These are phyloP conservation scores for Podaxis sp. DNA, from an alignment of 768 basidiomycete species.

Conservation along the genomic window DNA sequence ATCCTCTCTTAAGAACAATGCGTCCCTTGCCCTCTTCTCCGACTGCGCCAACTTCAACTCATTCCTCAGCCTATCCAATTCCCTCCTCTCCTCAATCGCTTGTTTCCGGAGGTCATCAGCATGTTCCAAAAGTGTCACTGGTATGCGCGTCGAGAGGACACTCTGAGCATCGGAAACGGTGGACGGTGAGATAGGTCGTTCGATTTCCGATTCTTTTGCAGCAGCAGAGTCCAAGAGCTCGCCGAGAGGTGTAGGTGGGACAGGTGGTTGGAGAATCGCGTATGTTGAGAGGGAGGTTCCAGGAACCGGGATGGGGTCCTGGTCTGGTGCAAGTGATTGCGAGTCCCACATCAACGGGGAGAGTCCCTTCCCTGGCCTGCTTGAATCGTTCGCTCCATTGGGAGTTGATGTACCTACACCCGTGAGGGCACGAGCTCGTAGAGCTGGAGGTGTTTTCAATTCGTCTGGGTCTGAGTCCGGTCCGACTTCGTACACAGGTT, in stretches of 20 bases:
- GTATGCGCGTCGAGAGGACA: conserved; percentile 31
- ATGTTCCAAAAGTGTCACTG: conserved; percentile 27
- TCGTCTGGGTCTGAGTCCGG: conserved; percentile 8
- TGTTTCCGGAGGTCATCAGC: conserved; percentile 38
- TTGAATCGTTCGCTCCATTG: not conserved
- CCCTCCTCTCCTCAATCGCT: conserved; percentile 37
- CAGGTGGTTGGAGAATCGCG: conserved; percentile 13
- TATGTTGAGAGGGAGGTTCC: conserved; percentile 5
- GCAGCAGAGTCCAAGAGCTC: not conserved
- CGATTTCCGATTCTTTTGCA: conserved; percentile 13
- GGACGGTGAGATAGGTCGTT: conserved; percentile 9
- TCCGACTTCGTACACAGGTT: not conserved
- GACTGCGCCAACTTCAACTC: conserved; percentile 27
- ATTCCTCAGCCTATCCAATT: conserved; percentile 24
- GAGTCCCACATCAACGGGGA: conserved; percentile 18
- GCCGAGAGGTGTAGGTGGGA: conserved; percentile 4
- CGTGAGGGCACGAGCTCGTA: not conserved
- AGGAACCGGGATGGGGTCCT: conserved; percentile 1
- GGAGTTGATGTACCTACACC: not conserved
- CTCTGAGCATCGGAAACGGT: conserved; percentile 20
- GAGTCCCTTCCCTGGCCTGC: conserved; percentile 6
- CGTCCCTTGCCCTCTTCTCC: conserved; percentile 34
- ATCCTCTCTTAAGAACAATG: conserved; percentile 36
- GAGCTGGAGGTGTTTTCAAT: conserved; percentile 19
- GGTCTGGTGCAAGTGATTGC: not conserved